Evolutionary conservation across 2,329 filamentous ascomycete species (phyloP), one percentile per base, ranked within the genome.

Genomic region (Mariannaea sp.): DNA sequence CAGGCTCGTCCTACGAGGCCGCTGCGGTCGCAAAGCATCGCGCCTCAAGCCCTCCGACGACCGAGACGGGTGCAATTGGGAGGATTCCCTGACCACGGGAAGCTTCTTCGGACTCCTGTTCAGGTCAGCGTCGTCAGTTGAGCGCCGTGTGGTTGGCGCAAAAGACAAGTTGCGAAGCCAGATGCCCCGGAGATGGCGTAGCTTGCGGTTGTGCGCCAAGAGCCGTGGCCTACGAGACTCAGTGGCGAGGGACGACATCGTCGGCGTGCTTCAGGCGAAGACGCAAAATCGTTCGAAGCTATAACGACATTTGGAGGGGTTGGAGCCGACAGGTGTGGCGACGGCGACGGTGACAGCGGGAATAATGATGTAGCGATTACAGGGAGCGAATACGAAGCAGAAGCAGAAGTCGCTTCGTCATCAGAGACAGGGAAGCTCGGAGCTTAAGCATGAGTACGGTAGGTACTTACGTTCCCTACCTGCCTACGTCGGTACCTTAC

Each of bases 151-250:
- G 77, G 75, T 53, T 78, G 75, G 58, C 77, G 78, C 77, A 61
- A 96, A 86, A 57, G 85, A 86, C 36, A 97, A 78, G 71, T 97
- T 97, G 53, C 93, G 90, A 45, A 97, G 76, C 50, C 89, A 93
- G 63, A 97, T 84, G 61, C 90, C 91, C 65, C 90, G 87, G 4
- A 97, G 81, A 76, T 97, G 92, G 49, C 93, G 86, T 47, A 97
- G 80, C 71, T 88, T 92, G 70, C 92, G 89, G 71, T 96, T 97
- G 80, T 94, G 82, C 14, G 83, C 76, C 24, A 85, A 74, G 57
- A 87, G 76, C 35, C 80, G 76, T 33, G 82, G 80, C 33, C 77
- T 74, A 39, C 72, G 70, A 26, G 69, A 68, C 62, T 73, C 71
- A 53, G 69, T 69, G 54, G 70, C 66, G 55, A 74, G 64, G 55